Percentiles rank a stretch among this genome's conserved stretches.
phyloP scores from a whole-genome alignment of 2,329 filamentous ascomycete species.

The Ophiocordyceps camponoti-floridani region DNA sequence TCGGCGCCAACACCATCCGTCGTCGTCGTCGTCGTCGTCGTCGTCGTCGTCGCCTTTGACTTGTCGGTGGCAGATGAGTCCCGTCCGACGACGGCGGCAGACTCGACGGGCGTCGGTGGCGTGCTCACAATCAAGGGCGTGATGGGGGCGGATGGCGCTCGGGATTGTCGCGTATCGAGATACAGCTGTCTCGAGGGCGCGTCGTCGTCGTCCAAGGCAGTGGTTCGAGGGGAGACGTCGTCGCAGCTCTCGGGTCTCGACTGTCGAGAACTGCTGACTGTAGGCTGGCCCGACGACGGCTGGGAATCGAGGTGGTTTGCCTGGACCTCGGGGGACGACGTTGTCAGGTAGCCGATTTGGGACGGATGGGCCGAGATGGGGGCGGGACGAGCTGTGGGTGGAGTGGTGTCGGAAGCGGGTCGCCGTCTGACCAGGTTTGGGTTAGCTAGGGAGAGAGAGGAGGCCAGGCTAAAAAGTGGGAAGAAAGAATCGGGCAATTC shows the following conservation, averaged over 20 bases:
- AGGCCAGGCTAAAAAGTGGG: not conserved
- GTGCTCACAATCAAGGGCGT: constrained; percentile 45
- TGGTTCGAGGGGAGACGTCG: not conserved
- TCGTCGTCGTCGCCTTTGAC: too few species aligned
- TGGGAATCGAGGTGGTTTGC: constrained; percentile 24
- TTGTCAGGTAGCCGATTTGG: constrained; percentile 49
- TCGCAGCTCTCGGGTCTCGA: not conserved
- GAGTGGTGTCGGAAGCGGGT: constrained; percentile 7
- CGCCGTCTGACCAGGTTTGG: not conserved
- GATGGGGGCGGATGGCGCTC: constrained; percentile 27
- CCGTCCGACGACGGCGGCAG: constrained; percentile 5
- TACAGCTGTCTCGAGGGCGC: not conserved
- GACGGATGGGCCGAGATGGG: constrained; percentile 38
- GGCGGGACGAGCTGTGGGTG: constrained; percentile 10
- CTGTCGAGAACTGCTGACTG: constrained; percentile 17
- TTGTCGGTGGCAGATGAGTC: too few species aligned
- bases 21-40: constrained; percentile 4
- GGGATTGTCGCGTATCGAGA: constrained; percentile 19
- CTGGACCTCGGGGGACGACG: constrained; percentile 49
- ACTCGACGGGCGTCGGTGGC: constrained; percentile 44
- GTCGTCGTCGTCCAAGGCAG: not conserved
- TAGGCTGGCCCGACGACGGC: constrained; percentile 13
- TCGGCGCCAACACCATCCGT: constrained; percentile 9
- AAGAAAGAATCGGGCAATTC: not conserved
- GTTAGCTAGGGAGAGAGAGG: not conserved